Evolutionary conservation across 1,284 basidiomycete genomes (phyloP), one percentile per base, ranked within the genome.

Genomic region (Fistulina hepatica): DNA sequence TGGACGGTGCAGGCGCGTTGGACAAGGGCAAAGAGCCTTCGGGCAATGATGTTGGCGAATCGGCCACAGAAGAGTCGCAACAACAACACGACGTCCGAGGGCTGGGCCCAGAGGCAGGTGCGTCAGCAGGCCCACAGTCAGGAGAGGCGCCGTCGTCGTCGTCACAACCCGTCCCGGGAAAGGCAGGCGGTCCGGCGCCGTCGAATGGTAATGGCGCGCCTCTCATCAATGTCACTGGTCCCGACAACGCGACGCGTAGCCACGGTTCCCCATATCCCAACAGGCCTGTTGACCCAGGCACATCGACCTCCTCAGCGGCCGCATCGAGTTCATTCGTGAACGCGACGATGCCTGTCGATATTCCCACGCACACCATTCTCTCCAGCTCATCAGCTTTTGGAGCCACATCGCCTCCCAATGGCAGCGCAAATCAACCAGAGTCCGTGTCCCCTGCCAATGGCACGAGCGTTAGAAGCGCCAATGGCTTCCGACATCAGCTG

Each of bases 301-400:
- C 49, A 37, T 47, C 56, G 15, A 43, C 52, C 20, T 60, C 64
- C 31, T 59, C 60, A 22, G 52, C 60, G 10, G n/a, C n/a, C n/a
- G n/a, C n/a, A n/a, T n/a, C n/a, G n/a, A n/a, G n/a, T n/a, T n/a
- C n/a, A n/a, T n/a, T n/a, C n/a, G n/a, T n/a, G n/a, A n/a, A n/a
- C n/a, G n/a, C n/a, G n/a, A n/a, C n/a, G n/a, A n/a, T n/a, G n/a
- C 80, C 83, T n/a, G 67, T 84, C 37, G 83, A 88, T 56, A 81
- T 84, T 48, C 80, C 82, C 21, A 70, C 78, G 1, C 72, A 77
- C 36, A 81, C 81, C 21, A 85, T 86, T 44, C 71, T 86, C 42
- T 73, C 81, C 42, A 76, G 77, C 46, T 65, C 64, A 16, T 58
- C 59, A 7, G 55, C 65, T 2, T 65, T 69, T 41, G 65, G 57